Conservation (phyloP, 768 basidiomycete genomes). For the Psilocybe sp. region DNA sequence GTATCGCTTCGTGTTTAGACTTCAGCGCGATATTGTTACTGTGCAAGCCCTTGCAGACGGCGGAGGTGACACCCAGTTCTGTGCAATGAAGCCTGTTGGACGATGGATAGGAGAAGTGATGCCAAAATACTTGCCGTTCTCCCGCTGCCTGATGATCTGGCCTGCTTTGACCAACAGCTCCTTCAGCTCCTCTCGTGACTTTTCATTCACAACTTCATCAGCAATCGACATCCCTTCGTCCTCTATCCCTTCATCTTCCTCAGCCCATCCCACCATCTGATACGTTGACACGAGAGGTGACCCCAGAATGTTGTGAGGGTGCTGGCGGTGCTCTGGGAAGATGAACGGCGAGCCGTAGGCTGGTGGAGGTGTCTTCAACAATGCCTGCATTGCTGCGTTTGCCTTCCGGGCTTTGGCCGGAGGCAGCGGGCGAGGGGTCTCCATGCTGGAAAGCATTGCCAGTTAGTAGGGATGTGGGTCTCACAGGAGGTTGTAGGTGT, state of each 20-base stretch:
- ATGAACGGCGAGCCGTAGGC: constrained; percentile 47
- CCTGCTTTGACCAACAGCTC: constrained; percentile 71
- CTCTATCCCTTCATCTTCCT: constrained; percentile 11
- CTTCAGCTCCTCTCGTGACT: constrained; percentile 71
- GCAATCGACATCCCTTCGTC: neutral
- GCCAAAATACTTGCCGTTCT: constrained; percentile 50
- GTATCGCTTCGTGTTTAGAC: constrained; percentile 67
- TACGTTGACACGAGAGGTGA: constrained; percentile 25
- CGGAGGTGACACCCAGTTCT: constrained; percentile 71
- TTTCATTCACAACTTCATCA: constrained; percentile 37
- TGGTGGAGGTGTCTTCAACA: constrained; percentile 46
- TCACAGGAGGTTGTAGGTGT: neutral
- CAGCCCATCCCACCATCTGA: constrained; percentile 22
- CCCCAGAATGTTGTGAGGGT: constrained; percentile 18
- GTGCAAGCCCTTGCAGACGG: constrained; percentile 66
- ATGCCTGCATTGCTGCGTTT: constrained; percentile 26
- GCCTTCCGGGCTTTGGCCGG: constrained; percentile 65
- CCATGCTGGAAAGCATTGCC: constrained; percentile 33
- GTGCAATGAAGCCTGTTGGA: constrained; percentile 6
- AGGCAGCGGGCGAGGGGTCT: constrained; percentile 66
- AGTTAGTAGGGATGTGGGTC: neutral
- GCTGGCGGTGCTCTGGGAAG: constrained; percentile 22
- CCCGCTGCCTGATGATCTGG: constrained; percentile 71
- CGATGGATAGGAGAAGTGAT: neutral
- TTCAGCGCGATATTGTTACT: constrained; percentile 68